Base-by-base conservation (phyloP, 2,329 filamentous ascomycete species). In the Ramularia collo-cygni region DNA sequence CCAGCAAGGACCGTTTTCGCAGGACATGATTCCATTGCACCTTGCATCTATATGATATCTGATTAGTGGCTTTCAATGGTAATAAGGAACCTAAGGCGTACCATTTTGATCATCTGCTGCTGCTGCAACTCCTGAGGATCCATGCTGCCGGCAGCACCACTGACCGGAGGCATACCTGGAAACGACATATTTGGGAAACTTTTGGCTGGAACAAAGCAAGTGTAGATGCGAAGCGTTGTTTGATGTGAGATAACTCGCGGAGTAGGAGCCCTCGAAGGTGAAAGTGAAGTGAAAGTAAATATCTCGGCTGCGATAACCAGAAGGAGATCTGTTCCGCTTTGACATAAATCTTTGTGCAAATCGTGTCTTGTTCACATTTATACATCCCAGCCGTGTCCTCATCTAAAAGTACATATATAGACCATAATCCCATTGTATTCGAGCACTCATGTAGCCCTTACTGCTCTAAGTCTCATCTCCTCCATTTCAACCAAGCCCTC, bases 1-100 rank as follows among this genome's bases (percentile, higher is more conserved):
- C 90, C 92, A 0, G 89, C 85, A 67, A 98, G 83, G 53, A 79
- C 81, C 13, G 87, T 85, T 66, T 98, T 98, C 42, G 81, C 81
- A 16, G 83, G 79, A 62, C 92, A 98, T 24, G 86, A 93, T 65
- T 96, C 89, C 86, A 95, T 95, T 30, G 79, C 78, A 16, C 72
- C 66, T 73, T 87, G 79, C 70, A 95, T 83, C 85, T 92, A 53
- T 13, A 30, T 3, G n/a, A 3, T 24, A 10, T 24, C 10, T 10
- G 21, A 24, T 24, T 10, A 24, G 21, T 10, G 10, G 10, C 6
- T n/a, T n/a, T 10, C 6, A 24, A 24, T 7, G 9, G 8, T 27
- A 29, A 26, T 19, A 16, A 42, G 34, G 18, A 28, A 14, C 2
- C 14, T 24, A 5, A 34, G 27, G 35, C 60, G 38, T 58, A 70